These are phyloP conservation scores for Colletotrichum tofieldiae DNA, from an alignment of 2,329 filamentous ascomycete species.

Conservation along the genomic window DNA sequence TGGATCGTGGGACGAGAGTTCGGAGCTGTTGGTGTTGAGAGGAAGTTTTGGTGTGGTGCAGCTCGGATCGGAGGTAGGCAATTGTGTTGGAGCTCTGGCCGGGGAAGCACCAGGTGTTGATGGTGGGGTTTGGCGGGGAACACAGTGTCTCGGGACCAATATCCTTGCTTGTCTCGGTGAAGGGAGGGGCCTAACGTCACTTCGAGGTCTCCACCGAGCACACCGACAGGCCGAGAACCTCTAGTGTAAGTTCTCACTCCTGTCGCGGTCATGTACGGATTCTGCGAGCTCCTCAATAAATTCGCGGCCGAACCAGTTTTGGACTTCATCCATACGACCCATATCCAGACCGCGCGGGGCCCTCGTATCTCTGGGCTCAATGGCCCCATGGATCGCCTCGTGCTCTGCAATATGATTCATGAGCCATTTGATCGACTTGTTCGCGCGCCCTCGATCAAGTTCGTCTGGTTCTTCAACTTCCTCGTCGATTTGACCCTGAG, in stretches of 20 bases:
- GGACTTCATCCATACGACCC: background rate
- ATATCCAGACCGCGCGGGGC: background rate
- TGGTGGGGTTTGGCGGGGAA: slow-evolving; percentile 43
- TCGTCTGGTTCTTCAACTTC: background rate
- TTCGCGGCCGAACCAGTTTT: background rate
- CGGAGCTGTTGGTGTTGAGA: slow-evolving; percentile 1
- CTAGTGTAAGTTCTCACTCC: background rate
- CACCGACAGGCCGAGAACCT: background rate
- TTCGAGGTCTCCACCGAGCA: slow-evolving; percentile 13
- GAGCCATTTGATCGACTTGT: background rate
- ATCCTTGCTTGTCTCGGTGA: slow-evolving; percentile 37
- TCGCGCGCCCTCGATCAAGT: no score
- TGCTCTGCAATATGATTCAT: background rate
- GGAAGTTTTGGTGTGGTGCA: slow-evolving; percentile 13
- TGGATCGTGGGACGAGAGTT: background rate
- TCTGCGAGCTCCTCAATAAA: background rate
- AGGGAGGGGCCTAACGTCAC: slow-evolving; percentile 17
- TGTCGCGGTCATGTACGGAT: background rate
- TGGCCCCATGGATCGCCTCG: background rate
- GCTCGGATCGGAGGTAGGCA: slow-evolving; percentile 35
- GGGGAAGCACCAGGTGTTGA: slow-evolving; percentile 21
- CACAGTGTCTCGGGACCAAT: slow-evolving; percentile 12
- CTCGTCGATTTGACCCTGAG: background rate
- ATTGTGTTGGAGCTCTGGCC: slow-evolving; percentile 24
- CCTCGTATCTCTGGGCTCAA: background rate